Conservation (phyloP, 441 rosid genomes). For the Dalechampia spathulata region DNA sequence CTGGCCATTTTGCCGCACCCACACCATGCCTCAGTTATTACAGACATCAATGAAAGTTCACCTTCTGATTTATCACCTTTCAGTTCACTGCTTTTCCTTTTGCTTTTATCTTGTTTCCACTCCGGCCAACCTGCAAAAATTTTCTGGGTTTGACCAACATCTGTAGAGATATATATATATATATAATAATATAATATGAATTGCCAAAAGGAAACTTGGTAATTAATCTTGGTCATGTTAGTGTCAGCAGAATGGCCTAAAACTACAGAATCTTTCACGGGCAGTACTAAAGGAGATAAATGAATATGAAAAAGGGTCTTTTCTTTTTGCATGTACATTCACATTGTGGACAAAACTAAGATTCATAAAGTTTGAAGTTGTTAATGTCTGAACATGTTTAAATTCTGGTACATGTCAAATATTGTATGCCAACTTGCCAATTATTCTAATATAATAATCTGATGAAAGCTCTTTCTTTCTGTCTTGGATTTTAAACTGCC, state of each 20-base stretch:
- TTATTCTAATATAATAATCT: too few relatives aligned
- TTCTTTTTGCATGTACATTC: too few relatives aligned
- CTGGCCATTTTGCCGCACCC: conserved; percentile 22
- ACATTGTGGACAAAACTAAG: not conserved
- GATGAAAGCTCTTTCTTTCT: too few relatives aligned
- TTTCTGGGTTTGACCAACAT: conserved; percentile 44
- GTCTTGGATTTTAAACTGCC: not conserved
- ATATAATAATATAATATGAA: not conserved
- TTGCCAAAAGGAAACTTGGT: not conserved
- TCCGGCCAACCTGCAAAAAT: conserved; percentile 12
- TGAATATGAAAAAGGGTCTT: too few relatives aligned
- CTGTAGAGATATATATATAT: conserved; percentile 14
- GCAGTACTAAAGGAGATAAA: not conserved
- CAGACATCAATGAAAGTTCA: conserved; percentile 20
- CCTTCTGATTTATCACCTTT: too few relatives aligned
- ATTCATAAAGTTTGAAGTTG: not conserved
- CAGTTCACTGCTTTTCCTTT: conserved; percentile 9
- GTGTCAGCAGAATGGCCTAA: conserved; percentile 8
- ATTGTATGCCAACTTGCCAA: too few relatives aligned
- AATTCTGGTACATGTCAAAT: too few relatives aligned
- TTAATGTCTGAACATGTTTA: too few relatives aligned
- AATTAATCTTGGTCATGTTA: too few relatives aligned
- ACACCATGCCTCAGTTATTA: conserved; percentile 21
- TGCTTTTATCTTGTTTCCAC: conserved; percentile 17
- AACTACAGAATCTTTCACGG: not conserved